Percentiles rank a stretch among this genome's conserved stretches.
Evolutionary conservation across 306 rosid species (phyloP).

Genomic region (Fragaria iinumae): DNA sequence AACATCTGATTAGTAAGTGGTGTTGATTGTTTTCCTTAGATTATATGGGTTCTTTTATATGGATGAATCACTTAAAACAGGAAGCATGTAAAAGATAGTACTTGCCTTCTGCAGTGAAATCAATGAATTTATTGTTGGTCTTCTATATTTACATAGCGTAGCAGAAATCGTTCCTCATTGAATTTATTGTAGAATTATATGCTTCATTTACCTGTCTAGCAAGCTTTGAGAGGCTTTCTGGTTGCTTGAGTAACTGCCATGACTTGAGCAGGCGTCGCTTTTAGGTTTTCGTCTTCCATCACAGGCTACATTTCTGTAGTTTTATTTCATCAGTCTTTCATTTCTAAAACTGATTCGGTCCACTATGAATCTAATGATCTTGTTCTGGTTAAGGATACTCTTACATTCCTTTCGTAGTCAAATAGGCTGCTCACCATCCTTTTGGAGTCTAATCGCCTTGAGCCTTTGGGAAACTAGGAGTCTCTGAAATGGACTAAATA

Average conservation of each 20-base stretch:
- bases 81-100: constrained; percentile 43
- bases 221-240: not conserved
- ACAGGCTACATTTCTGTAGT: not conserved
- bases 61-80: constrained; percentile 40
- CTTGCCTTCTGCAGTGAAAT: constrained; percentile 35
- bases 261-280: not conserved
- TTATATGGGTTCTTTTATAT: constrained; percentile 29
- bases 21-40: constrained; percentile 32
- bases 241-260: not conserved
- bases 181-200: not conserved
- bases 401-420: too few species aligned
- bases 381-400: not conserved
- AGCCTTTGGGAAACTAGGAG: not conserved
- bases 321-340: not conserved
- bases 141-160: constrained; percentile 16
- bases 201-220: not conserved
- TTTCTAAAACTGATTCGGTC: not conserved
- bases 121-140: constrained; percentile 31
- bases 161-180: not conserved
- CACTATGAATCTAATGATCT: not conserved
- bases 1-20: constrained; percentile 33
- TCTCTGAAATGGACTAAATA: not conserved
- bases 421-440: not conserved
- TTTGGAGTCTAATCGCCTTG: not conserved
- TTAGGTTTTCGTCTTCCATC: not conserved